Evolutionary conservation across 306 rosid genomes (phyloP).

Genomic region (Potentilla sterilis): DNA sequence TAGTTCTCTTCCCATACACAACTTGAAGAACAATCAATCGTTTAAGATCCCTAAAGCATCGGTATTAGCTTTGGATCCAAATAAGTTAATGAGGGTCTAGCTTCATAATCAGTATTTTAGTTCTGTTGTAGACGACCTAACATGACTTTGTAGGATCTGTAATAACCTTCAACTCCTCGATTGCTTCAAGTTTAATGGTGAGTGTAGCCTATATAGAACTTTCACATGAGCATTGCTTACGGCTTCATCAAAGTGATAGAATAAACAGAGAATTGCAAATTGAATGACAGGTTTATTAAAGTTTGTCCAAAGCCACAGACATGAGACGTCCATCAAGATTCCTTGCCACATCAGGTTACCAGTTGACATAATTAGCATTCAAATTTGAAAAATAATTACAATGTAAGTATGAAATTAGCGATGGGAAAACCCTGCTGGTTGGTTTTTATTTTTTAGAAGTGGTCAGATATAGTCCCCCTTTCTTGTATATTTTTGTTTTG

Average conservation of each 20-base stretch:
- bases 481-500: too few relatives aligned
- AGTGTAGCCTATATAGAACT: neutral
- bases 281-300: neutral
- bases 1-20: neutral
- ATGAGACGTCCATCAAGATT: neutral
- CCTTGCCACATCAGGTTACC: neutral
- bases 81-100: neutral
- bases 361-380: neutral
- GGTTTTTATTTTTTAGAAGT: too few relatives aligned
- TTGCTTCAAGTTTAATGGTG: constrained; percentile 1
- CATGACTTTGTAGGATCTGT: neutral
- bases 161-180: neutral
- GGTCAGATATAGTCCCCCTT: too few relatives aligned
- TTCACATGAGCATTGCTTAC: neutral
- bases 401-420: too few relatives aligned
- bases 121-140: neutral
- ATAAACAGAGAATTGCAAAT: neutral
- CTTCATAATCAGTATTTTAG: neutral
- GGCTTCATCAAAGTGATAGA: neutral
- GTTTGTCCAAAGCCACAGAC: neutral
- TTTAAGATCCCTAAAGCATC: constrained; percentile 10
- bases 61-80: constrained; percentile 4
- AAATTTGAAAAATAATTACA: neutral
- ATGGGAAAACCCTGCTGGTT: too few relatives aligned
- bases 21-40: neutral